Base-by-base conservation (phyloP, 2,329 filamentous ascomycete genomes). In the Blumeriella jaapii region DNA sequence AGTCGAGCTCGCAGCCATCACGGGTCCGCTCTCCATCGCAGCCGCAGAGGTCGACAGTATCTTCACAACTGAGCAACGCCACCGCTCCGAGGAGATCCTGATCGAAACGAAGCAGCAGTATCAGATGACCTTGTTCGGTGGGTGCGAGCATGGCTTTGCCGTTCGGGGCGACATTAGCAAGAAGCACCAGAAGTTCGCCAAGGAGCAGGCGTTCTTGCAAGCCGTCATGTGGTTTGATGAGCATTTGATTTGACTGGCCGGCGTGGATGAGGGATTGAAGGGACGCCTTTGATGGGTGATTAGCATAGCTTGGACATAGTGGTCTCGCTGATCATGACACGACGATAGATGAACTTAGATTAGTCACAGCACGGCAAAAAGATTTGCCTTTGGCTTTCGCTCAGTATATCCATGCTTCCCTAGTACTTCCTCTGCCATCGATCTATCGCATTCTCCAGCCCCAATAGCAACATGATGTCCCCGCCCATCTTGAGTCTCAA, bases 181-280 rank as follows among this genome's bases (percentile, higher is more conserved):
- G 44, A 68, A 67, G 55, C 45, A 62, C 29, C 57, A 71, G 52
- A 74, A 69, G 56, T 89, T 70, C 50, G 78, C 81, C 23, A 87
- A 84, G 68, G 82, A 93, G 61, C 74, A 80, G 60, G 83, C 84
- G 4, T 91, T 91, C 55, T 52, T 67, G 45, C 84, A 91, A 65
- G 82, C 82, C 22, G 65, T 86, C 33, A 56, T 64, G 34, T 93
- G 84, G 84, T 86, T 93, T 48, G 69, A 82, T 47, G 64, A 75
- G 57, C 65, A 69, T 55, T 55, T 81, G 42, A 18, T 49, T 24
- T 54, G 46, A 47, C 36, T 46, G 12, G 15, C 18, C 28, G 28
- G 3, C 12, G 7, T 6, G 6, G 5, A 10, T 15, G 8, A 13
- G 25, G 25, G 12, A 10, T 4, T 27, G 25, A 27, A 14, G 25